Evolutionary conservation across 1,284 basidiomycete species (phyloP), one percentile per base, ranked within the genome.

Genomic region (Exobasidium cylindrosporum): DNA sequence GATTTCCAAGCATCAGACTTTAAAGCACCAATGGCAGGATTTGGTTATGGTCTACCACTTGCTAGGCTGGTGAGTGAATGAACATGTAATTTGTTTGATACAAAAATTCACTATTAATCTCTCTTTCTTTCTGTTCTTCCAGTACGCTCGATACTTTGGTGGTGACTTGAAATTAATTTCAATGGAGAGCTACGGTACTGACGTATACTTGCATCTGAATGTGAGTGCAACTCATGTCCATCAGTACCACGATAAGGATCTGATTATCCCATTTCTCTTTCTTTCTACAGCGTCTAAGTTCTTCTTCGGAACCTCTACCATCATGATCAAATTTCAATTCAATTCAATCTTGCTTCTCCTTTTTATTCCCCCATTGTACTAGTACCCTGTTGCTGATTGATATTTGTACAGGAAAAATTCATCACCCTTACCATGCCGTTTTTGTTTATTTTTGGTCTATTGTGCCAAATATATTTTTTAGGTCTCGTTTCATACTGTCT

Each of bases 11-110:
- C 88, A 26, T 90, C 89, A 62, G 95, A 98, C 81, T 97, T 97
- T 82, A 92, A 93, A 79, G 95, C 95, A 3, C 95, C 95, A 0
- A 96, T 98, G 93, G 95, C 95, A 45, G 95, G 95, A 1, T 97
- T 79, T 46, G 78, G 78, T 10, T 97, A 97, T 80, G 94, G 94
- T 0, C 81, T 97, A 26, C 95, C 95, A 7, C 83, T 96, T 26
- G 92, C 91, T 57, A 83, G 93, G 81, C 82, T 96, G 83, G 90
- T 91, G 67, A 75, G 88, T 84, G 54, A 7, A 40, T 10, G 35
- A 10, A 40, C 3, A 21, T n/a, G 26, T 50, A 26, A n/a, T 30
- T 50, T 43, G 52, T 23, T 17, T 17, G 17, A 17, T 40, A 40
- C 17, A 40, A 17, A 40, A 17, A 10, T 40, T 7, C 7, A n/a